Evolutionary conservation across 2,329 filamentous ascomycete species (phyloP).

Genomic region (Albifimbria verrucaria): DNA sequence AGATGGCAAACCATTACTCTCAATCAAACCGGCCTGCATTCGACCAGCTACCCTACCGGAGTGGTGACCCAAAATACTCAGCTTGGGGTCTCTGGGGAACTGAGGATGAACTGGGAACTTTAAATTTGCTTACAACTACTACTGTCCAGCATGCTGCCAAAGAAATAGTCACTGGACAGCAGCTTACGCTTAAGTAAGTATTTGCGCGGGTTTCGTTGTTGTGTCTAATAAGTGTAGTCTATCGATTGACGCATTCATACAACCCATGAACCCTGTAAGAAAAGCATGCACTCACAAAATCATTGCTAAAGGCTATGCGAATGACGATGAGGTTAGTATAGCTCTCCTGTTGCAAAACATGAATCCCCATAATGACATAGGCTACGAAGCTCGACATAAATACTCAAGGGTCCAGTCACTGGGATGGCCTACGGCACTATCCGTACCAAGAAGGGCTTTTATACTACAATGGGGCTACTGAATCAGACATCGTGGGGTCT

Average conservation of each 20-base stretch:
- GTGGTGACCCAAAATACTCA: slow-evolving; percentile 13
- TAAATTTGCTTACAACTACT: slow-evolving; percentile 52
- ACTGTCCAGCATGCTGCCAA: not conserved
- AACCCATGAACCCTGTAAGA: slow-evolving; percentile 10
- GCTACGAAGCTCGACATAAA: not conserved
- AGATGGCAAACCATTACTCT: too few relatives aligned
- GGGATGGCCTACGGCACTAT: not conserved
- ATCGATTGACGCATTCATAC: slow-evolving; percentile 4
- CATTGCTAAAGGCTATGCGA: slow-evolving; percentile 15
- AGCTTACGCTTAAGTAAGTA: not conserved
- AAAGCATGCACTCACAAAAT: slow-evolving; percentile 15
- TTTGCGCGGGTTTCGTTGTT: not conserved
- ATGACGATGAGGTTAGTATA: slow-evolving; percentile 15
- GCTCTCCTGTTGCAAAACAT: not conserved
- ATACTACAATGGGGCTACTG: not conserved
- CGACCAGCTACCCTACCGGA: not conserved
- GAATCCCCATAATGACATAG: not conserved
- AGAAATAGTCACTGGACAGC: not conserved
- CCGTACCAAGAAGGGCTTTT: not conserved
- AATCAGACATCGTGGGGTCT: not conserved
- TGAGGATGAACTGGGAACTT: slow-evolving; percentile 55
- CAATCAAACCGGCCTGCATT: not conserved
- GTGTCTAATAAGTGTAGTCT: slow-evolving; percentile 7
- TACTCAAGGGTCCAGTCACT: not conserved
- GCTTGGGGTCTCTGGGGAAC: slow-evolving; percentile 52